Conservation (phyloP, 2,329 filamentous ascomycete genomes). For the Ciborinia camelliae region DNA sequence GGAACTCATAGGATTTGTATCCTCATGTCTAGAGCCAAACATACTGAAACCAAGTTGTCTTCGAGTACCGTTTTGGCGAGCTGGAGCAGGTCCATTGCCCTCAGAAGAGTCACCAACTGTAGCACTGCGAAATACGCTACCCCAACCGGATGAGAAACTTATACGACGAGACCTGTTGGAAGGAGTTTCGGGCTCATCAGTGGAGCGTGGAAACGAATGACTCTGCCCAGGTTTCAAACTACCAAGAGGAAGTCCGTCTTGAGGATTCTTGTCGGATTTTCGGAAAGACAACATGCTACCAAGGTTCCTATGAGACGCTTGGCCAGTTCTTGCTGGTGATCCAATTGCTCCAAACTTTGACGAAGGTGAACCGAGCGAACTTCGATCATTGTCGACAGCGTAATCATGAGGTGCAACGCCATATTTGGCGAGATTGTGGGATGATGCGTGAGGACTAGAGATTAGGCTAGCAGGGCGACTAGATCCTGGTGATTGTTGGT, state of each 20-base stretch:
- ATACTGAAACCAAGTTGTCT: slow-evolving; percentile 38
- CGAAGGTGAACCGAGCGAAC: slow-evolving; percentile 32
- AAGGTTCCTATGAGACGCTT: slow-evolving; percentile 45
- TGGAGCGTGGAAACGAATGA: slow-evolving; percentile 68
- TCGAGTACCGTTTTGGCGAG: slow-evolving; percentile 30
- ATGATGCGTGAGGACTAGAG: slow-evolving; percentile 60
- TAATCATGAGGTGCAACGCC: slow-evolving; percentile 33
- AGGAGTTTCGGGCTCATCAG: slow-evolving; percentile 53
- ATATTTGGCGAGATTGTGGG: slow-evolving; percentile 55
- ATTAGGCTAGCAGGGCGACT: slow-evolving; percentile 54
- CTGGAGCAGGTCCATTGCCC: slow-evolving; percentile 37
- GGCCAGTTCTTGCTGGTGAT: slow-evolving; percentile 34
- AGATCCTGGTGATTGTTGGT: slow-evolving; percentile 59
- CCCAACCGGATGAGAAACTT: slow-evolving; percentile 56
- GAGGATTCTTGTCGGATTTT: slow-evolving; percentile 51
- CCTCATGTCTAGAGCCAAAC: slow-evolving; percentile 52
- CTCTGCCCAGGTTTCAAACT: slow-evolving; percentile 69
- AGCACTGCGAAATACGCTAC: slow-evolving; percentile 37
- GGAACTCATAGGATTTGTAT: slow-evolving; percentile 41
- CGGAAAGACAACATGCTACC: slow-evolving; percentile 56
- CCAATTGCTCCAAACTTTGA: slow-evolving; percentile 35
- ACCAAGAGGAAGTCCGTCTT: slow-evolving; percentile 63
- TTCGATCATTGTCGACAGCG: slow-evolving; percentile 30
- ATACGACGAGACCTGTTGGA: slow-evolving; percentile 52
- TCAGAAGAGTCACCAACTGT: slow-evolving; percentile 28